These are phyloP conservation scores for Lumnitzera littorea DNA, from an alignment of 345 rosid genomes.

Conservation along the genomic window DNA sequence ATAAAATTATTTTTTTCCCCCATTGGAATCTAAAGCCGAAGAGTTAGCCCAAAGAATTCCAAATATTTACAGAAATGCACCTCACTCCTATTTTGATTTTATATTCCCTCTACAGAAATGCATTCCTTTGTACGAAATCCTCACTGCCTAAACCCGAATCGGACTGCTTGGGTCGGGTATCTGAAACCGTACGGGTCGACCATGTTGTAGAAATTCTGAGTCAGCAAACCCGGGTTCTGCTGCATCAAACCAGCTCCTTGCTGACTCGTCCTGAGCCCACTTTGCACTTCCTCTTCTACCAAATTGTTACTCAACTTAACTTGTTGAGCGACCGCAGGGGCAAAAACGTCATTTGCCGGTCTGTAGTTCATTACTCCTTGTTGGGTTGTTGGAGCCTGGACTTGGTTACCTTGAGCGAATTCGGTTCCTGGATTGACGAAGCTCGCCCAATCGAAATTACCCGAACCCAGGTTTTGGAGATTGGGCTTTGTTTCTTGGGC, in stretches of 20 bases:
- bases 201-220: slow-evolving; percentile 30
- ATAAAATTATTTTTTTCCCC: neutral
- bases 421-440: slow-evolving; percentile 48
- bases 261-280: slow-evolving; percentile 36
- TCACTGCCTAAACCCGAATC: slow-evolving; percentile 51
- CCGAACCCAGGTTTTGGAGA: slow-evolving; percentile 26
- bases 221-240: slow-evolving; percentile 25
- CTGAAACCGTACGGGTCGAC: slow-evolving; percentile 53
- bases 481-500: slow-evolving; percentile 33
- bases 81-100: slow-evolving; percentile 25
- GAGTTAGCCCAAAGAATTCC: slow-evolving; percentile 25
- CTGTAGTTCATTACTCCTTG: slow-evolving; percentile 21
- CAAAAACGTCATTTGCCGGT: slow-evolving; percentile 17
- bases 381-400: slow-evolving; percentile 23
- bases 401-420: slow-evolving; percentile 14
- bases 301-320: slow-evolving; percentile 11
- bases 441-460: slow-evolving; percentile 74
- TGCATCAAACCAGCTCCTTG: slow-evolving; percentile 19
- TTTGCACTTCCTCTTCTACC: slow-evolving; percentile 61
- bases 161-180: slow-evolving; percentile 35
- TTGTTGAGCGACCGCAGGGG: slow-evolving; percentile 23
- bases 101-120: neutral
- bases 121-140: neutral
- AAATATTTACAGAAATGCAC: slow-evolving; percentile 36
- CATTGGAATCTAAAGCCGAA: slow-evolving; percentile 8